Conservation (phyloP, 371 early-diverging fungal species). For the Rhizopus delemar region DNA sequence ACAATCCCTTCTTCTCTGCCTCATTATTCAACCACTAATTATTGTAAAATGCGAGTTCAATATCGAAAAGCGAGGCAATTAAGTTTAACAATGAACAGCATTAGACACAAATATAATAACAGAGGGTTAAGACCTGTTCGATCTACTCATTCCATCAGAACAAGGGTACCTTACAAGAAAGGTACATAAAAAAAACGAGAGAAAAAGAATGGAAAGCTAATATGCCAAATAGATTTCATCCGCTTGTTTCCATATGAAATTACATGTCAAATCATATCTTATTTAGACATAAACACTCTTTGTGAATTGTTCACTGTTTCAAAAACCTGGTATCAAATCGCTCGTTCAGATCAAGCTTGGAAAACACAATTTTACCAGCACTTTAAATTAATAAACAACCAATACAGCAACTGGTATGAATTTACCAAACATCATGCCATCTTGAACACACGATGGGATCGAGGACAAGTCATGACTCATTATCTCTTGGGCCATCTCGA, state of each 20-base stretch:
- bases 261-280: slow-evolving; percentile 14
- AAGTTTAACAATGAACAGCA: neutral
- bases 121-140: slow-evolving; percentile 18
- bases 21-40: slow-evolving; percentile 6
- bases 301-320: slow-evolving; percentile 15
- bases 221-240: slow-evolving; percentile 17
- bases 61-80: slow-evolving; percentile 4
- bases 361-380: neutral
- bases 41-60: slow-evolving; percentile 8
- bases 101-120: slow-evolving; percentile 1
- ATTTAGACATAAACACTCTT: slow-evolving; percentile 15
- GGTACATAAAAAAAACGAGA: slow-evolving; percentile 6
- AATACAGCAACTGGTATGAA: slow-evolving; percentile 33
- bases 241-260: slow-evolving; percentile 25
- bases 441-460: slow-evolving; percentile 40
- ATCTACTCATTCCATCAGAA: slow-evolving; percentile 4
- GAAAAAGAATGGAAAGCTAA: no score
- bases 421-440: slow-evolving; percentile 40
- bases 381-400: neutral
- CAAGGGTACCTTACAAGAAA: slow-evolving; percentile 12
- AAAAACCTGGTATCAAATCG: slow-evolving; percentile 14
- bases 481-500: slow-evolving; percentile 83
- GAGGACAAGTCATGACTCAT: slow-evolving; percentile 36
- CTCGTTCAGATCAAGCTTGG: slow-evolving; percentile 25
- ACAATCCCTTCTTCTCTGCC: slow-evolving; percentile 9